Base-by-base conservation (phyloP, 331 rosid genomes). In the Pyrus hybrid region DNA sequence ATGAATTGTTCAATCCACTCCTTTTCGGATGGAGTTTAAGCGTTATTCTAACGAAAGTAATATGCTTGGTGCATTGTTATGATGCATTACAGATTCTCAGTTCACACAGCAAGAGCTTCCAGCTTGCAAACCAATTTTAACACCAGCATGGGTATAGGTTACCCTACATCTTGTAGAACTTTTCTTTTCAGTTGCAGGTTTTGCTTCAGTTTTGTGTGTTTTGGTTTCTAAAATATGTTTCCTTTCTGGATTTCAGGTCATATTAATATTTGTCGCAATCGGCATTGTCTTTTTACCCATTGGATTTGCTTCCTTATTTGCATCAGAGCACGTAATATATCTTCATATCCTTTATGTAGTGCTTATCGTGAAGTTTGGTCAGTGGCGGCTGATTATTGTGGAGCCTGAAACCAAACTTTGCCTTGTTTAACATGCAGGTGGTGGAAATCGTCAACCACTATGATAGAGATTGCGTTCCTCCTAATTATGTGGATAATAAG, bases 81-180 rank as follows among this genome's bases (percentile, higher is more conserved):
- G 56, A 53, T 70, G 20, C 53, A 21, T 47, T 75, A 78, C 85
- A 89, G 98, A 91, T 87, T 84, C 97, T 61, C 79, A 35, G 83
- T 91, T 93, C 81, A 83, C 97, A 49, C 97, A 91, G 77, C 97
- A 91, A 91, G 98, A 89, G 75, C 93, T 93, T 84, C 88, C 97
- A 47, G 97, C 93, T 43, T 93, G 91, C 91, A 86, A 93, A 77
- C 96, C 98, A 60, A 88, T 91, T 80, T 74, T 93, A 75, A 88
- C 98, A 33, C 98, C 98, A 25, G 87, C 86, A 82, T 89, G 92
- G 98, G 97, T 93, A 89, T 41, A 61, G 5, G 65, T 43, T 35
- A 57, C 49, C 2, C 3, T 70, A 18, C 21, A 18, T 63, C 25
- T 26, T 20, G 16, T 22, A 6, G 35, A 6, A 13, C 7, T 28